These are phyloP conservation scores for Amanita jacksonii DNA, from an alignment of 768 basidiomycete species.

Conservation along the genomic window DNA sequence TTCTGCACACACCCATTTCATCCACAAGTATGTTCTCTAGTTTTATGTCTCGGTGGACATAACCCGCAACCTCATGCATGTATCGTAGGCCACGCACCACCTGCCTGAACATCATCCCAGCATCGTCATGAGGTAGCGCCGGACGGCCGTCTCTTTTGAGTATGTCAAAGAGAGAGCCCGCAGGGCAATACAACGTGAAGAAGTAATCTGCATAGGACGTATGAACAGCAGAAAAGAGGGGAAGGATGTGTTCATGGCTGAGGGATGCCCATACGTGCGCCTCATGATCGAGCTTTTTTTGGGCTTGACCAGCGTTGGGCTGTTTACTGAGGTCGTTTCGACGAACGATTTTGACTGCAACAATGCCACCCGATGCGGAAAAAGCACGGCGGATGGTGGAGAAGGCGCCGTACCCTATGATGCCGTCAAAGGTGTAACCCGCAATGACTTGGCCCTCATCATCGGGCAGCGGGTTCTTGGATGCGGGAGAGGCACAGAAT, in stretches of 20 bases:
- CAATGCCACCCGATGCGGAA: slow-evolving; percentile 50
- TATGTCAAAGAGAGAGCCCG: slow-evolving; percentile 79
- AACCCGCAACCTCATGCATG: slow-evolving; percentile 64
- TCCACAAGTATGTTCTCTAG: slow-evolving; percentile 94
- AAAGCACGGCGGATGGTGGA: slow-evolving; percentile 69
- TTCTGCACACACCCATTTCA: slow-evolving; percentile 78
- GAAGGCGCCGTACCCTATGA: slow-evolving; percentile 76
- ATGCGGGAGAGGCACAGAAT: slow-evolving; percentile 35
- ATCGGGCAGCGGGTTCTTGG: slow-evolving; percentile 37
- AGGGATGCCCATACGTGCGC: slow-evolving; percentile 64
- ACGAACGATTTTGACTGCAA: slow-evolving; percentile 80
- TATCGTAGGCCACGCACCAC: slow-evolving; percentile 77
- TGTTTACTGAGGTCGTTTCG: slow-evolving; percentile 47
- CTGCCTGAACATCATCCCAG: slow-evolving; percentile 80
- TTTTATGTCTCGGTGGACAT: slow-evolving; percentile 93
- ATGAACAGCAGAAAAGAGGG: slow-evolving; percentile 60
- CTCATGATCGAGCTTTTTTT: slow-evolving; percentile 60
- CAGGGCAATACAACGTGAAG: slow-evolving; percentile 76
- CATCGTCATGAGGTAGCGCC: slow-evolving; percentile 67
- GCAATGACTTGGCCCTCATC: slow-evolving; percentile 58
- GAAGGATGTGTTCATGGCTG: slow-evolving; percentile 80
- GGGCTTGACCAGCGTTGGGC: slow-evolving; percentile 34
- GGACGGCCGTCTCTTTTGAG: slow-evolving; percentile 61
- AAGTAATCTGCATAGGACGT: slow-evolving; percentile 63
- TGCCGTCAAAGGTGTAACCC: slow-evolving; percentile 65